A percentile compares a stretch with the other conserved stretches of the same genome.
These are phyloP conservation scores for Xerophyta viscosa DNA, from an alignment of 106 monocot species.

Conservation along the genomic window DNA sequence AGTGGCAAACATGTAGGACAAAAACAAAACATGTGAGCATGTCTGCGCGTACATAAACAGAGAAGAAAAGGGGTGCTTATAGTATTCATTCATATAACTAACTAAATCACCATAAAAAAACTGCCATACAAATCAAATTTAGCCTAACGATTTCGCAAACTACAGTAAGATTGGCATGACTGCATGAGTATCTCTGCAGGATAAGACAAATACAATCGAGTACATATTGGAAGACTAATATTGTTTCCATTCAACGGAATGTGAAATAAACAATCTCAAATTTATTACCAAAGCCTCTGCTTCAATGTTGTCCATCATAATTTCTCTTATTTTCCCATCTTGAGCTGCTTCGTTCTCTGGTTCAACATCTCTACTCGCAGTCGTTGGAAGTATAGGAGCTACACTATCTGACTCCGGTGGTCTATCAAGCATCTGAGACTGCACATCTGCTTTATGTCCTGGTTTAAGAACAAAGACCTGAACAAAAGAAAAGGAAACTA, in stretches of 20 bases:
- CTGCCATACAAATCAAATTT: no score
- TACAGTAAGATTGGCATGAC: no score
- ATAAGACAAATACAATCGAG: no score
- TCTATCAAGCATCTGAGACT: constrained; percentile 24
- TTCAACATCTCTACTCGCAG: constrained; percentile 39
- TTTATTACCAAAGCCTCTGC: constrained; percentile 26
- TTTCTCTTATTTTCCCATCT: constrained; percentile 59
- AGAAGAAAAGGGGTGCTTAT: no score
- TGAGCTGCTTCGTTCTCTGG: constrained; percentile 47
- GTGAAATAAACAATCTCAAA: neutral
- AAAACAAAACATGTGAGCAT: no score
- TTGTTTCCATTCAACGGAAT: neutral
- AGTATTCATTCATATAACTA: no score
- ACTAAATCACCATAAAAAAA: no score
- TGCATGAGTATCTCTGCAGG: no score
- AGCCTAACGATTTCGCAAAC: no score
- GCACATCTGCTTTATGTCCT: constrained; percentile 48
- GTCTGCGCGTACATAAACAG: no score
- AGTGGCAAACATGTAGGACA: no score
- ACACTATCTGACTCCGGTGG: constrained; percentile 35
- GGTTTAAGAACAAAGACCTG: constrained; percentile 81
- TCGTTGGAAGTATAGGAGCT: constrained; percentile 26
- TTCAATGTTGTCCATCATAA: constrained; percentile 43
- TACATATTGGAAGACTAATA: no score
- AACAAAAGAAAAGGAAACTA: neutral